Base-by-base conservation (phyloP, 192 early-diverging fungal genomes). In the Funneliformis mosseae region DNA sequence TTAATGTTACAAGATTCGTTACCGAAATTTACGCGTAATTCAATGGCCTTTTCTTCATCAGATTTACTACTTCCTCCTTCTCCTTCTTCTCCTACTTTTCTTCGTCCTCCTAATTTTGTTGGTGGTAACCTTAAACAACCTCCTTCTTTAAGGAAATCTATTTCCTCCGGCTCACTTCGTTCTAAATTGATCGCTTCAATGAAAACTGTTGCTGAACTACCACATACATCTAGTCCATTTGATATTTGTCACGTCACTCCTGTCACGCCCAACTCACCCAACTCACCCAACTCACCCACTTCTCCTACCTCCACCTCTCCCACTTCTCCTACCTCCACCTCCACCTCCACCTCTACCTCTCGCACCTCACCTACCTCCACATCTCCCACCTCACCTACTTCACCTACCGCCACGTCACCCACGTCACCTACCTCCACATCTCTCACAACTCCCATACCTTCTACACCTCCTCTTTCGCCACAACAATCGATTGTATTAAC, bases 1-100 rank as follows among this genome's bases (percentile, higher is more conserved):
- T 38, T 79, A 28, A 79, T 79, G 77, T 43, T 79, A 39, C 77
- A 79, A 69, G 77, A 79, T 79, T 79, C 77, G 39, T 28, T 79
- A n/a, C 77, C 77, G 59, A 79, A 79, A 69, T 79, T 79, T 39
- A 50, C 46, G 16, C 63, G 77, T 33, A 79, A 41, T 69, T 79
- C 77, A 38, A 33, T 77, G 11, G 42, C 45, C 27, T 27, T 64
- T 45, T 71, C 39, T 8, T 71, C 69, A 71, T 43, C 18, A n/a
- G 33, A 38, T n/a, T 8, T n/a, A 71, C 3, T 64, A 10, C 8
- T 10, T 64, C 21, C 10, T 8, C 16, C 16, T 25, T 42, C 67
- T 21, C 8, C 63, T 9, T 23, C 27, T 0, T 60, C 55, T 48
- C 16, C 23, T 69, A 43, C 5, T 69, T 18, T 41, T 69, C 18